Evolutionary conservation across 257 asterid species (phyloP), one percentile per base, ranked within the genome.

Genomic region (Plantago elongata): DNA sequence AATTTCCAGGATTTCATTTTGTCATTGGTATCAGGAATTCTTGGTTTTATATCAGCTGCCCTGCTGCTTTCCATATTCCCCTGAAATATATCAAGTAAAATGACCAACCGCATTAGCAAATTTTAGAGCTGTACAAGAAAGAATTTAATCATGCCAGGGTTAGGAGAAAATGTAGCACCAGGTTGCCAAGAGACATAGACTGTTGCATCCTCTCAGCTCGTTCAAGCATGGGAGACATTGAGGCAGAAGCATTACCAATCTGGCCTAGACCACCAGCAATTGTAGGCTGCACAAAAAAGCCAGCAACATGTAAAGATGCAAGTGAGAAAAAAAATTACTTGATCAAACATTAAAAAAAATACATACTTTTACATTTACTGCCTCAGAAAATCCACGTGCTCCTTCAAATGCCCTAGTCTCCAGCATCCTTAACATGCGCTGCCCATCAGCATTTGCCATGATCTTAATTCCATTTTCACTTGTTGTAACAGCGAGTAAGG

Each of bases 391-490:
- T 69, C 83, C 80, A 62, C 99, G 93, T 57, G 93, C 67, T 60
- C 93, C 96, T 46, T 92, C 98, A 73, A 84, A 84, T 64, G 87
- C 75, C 71, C 98, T 84, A 69, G 75, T 82, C 78, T 92, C 98
- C 60, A 92, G 77, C 94, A 83, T 89, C 68, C 95, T 80, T 74
- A 92, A 71, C 94, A 92, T 74, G 54, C 95, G 90, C 69, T 85
- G 95, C 60, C 98, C 98, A 61, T 83, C 94, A 57, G 67, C 63
- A 78, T 89, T 92, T 56, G 95, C 96, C 76, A 91, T 68, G 60
- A 91, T 74, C 76, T 91, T 91, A 67, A 91, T 91, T 64, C 98
- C 98, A 70, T 81, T 88, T 65, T 91, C 98, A 55, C 85, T 85
- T 0, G 96, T 88, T 11, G 96, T 82, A 73, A 91, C 95, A 69